Evolutionary conservation across 2,329 filamentous ascomycete species (phyloP).

Genomic region (Sporothrix brunneoviolacea): DNA sequence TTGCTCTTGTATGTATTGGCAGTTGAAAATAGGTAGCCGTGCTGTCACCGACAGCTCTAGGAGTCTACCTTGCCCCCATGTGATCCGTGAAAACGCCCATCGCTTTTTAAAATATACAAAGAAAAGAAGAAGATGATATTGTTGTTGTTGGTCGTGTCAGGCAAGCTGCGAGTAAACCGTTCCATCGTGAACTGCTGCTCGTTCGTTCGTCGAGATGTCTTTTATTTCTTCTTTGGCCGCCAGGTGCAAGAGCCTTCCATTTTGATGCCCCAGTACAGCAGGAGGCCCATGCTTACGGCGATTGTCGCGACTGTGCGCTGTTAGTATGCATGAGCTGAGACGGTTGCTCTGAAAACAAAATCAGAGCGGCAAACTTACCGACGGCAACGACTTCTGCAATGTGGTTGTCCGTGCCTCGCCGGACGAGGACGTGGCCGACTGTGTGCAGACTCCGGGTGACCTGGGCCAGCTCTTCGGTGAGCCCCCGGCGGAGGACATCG

Average conservation of each 20-base stretch:
- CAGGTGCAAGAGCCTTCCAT: conserved; percentile 10
- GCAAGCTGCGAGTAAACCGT: too few species aligned
- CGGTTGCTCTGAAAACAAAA: neutral
- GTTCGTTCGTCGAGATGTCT: too few species aligned
- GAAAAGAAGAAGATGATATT: too few species aligned
- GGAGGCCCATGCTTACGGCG: neutral
- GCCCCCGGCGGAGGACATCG: neutral
- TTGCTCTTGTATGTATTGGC: too few species aligned
- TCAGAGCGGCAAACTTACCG: neutral
- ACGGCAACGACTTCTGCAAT: conserved; percentile 11
- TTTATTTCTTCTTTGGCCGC: conserved; percentile 5
- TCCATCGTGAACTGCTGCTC: too few species aligned
- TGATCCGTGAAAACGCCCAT: too few species aligned
- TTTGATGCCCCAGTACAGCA: conserved; percentile 13
- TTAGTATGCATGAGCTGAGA: neutral
- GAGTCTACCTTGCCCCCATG: too few species aligned
- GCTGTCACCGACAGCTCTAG: too few species aligned
- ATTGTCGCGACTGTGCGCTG: neutral
- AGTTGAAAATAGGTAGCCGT: too few species aligned
- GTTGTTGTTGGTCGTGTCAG: too few species aligned
- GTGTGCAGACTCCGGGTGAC: conserved; percentile 3
- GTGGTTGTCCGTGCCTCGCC: conserved; percentile 11
- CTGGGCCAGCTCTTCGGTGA: neutral
- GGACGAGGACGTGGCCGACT: conserved; percentile 1
- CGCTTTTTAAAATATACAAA: too few species aligned